Evolutionary conservation across 345 rosid genomes (phyloP).

Genomic region (Gossypium herbaceum): DNA sequence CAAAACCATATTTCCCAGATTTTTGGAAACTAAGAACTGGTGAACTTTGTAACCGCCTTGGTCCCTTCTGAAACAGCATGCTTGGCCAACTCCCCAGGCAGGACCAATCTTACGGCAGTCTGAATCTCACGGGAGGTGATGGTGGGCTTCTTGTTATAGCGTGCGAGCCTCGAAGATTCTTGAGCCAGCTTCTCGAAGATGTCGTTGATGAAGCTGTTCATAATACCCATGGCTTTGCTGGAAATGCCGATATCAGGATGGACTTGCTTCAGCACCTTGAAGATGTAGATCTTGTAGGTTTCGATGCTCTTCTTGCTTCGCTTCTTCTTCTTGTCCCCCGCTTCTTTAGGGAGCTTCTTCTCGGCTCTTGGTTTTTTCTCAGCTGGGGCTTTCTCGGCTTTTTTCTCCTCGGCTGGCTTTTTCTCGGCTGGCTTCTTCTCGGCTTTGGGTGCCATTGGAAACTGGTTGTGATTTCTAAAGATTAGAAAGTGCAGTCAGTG

Average conservation of each 20-base stretch:
- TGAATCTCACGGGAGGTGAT: conserved; percentile 39
- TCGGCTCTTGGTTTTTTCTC: conserved; percentile 37
- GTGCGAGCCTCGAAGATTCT: conserved; percentile 29
- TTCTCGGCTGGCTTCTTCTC: conserved; percentile 30
- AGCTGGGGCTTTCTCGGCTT: conserved; percentile 29
- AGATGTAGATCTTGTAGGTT: conserved; percentile 43
- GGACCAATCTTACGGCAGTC: conserved; percentile 32
- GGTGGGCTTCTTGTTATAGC: conserved; percentile 40
- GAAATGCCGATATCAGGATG: conserved; percentile 40
- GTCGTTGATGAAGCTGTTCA: conserved; percentile 34
- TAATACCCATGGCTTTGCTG: conserved; percentile 35
- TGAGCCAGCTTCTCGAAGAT: conserved; percentile 41
- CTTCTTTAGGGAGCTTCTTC: conserved; percentile 32
- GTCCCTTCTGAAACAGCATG: conserved; percentile 41
- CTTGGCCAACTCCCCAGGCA: conserved; percentile 37
- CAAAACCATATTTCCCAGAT: not conserved
- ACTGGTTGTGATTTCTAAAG: not conserved
- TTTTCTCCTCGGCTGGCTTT: conserved; percentile 16
- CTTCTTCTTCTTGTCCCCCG: conserved; percentile 38
- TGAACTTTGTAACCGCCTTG: conserved; percentile 38
- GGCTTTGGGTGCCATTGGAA: conserved; percentile 33
- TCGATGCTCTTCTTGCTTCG: conserved; percentile 31
- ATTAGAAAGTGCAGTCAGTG: not conserved
- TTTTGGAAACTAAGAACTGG: conserved; percentile 19
- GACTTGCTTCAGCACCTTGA: conserved; percentile 41